A percentile compares a stretch with the other conserved stretches of the same genome.
Evolutionary conservation across 768 basidiomycete genomes (phyloP).

Genomic region (Pilatotrama ljubarskyi): DNA sequence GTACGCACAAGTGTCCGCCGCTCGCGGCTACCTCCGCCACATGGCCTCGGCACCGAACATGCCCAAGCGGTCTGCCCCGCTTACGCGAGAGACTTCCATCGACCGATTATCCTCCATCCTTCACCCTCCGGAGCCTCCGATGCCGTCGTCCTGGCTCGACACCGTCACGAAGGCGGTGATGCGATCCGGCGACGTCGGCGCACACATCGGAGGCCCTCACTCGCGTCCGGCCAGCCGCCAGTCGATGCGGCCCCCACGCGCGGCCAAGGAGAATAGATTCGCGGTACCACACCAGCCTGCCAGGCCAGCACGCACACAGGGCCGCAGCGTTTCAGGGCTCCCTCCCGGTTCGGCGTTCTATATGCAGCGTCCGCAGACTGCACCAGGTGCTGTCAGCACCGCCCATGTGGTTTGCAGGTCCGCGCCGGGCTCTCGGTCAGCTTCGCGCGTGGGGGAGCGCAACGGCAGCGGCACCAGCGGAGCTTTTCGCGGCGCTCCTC

Average conservation of each 20-base stretch:
- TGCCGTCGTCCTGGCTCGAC: slow-evolving; percentile 72
- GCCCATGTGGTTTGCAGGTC: slow-evolving; percentile 68
- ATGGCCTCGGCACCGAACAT: slow-evolving; percentile 64
- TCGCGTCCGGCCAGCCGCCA: slow-evolving; percentile 19
- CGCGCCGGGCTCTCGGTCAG: slow-evolving; percentile 64
- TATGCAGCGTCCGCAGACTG: slow-evolving; percentile 36
- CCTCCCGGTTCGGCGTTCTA: slow-evolving; percentile 22
- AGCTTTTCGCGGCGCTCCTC: slow-evolving; percentile 10
- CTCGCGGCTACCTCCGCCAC: slow-evolving; percentile 70
- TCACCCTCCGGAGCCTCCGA: slow-evolving; percentile 41
- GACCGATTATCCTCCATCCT: slow-evolving; percentile 13
- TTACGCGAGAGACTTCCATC: slow-evolving; percentile 12
- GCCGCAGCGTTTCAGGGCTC: slow-evolving; percentile 18
- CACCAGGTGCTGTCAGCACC: slow-evolving; percentile 44
- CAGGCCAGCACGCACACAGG: slow-evolving; percentile 9
- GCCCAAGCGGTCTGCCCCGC: slow-evolving; percentile 21
- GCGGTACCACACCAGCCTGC: slow-evolving; percentile 31
- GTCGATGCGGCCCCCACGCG: slow-evolving; percentile 21
- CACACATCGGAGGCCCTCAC: slow-evolving; percentile 44
- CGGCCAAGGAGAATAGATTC: slow-evolving; percentile 29
- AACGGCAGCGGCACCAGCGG: slow-evolving; percentile 5
- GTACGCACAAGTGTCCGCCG: slow-evolving; percentile 41
- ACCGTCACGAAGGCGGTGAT: slow-evolving; percentile 66
- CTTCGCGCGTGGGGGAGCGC: slow-evolving; percentile 42
- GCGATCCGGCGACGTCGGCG: slow-evolving; percentile 47